Base-by-base conservation (phyloP, 768 basidiomycete genomes). In the Russula abietina region DNA sequence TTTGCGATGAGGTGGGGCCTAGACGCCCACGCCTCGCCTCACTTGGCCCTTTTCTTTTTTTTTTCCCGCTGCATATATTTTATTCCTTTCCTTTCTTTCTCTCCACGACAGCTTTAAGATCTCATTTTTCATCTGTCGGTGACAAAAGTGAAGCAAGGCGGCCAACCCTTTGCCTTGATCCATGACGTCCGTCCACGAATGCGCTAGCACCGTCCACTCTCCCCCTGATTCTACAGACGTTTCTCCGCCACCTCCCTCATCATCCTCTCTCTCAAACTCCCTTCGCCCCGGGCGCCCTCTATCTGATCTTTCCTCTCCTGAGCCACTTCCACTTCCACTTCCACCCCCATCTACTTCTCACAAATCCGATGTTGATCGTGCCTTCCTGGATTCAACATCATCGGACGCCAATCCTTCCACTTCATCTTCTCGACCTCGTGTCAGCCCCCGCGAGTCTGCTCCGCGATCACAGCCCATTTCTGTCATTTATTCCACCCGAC, bases 211-310 rank as follows among this genome's bases (percentile, higher is more conserved):
- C 24, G 53, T 30, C 65, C 48, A 24, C 64, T 36, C 30, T 51
- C 55, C 10, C 63, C 59, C 53, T 60, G 64, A 28, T 58, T 67
- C 57, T 51, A 28, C 54, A 55, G 53, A 65, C 32, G 49, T 67
- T 57, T 54, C 66, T 54, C 66, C 59, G 64, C 30, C 64, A 36
- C 17, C 36, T 10, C 16, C 46, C 16, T 36, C 53, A n/a, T 55
- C 61, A 2, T 24, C 52, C 46, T 54, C 63, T 24, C 56, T 49
- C n/a, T 17, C 51, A 41, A 57, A 50, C 0, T 45, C 38, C 57
- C 55, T 26, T 39, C 60, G 53, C 39, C 32, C 60, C 55, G 39
- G 26, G 24, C 38, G 39, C 32, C 48, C 41, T 12, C 46, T 59
- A 59, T 64, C 62, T 50, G 62, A 59, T 55, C 3, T 19, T 12